A percentile compares a stretch with the other conserved stretches of the same genome.
Evolutionary conservation across 768 basidiomycete species (phyloP).

Genomic region (Suillus lakei): DNA sequence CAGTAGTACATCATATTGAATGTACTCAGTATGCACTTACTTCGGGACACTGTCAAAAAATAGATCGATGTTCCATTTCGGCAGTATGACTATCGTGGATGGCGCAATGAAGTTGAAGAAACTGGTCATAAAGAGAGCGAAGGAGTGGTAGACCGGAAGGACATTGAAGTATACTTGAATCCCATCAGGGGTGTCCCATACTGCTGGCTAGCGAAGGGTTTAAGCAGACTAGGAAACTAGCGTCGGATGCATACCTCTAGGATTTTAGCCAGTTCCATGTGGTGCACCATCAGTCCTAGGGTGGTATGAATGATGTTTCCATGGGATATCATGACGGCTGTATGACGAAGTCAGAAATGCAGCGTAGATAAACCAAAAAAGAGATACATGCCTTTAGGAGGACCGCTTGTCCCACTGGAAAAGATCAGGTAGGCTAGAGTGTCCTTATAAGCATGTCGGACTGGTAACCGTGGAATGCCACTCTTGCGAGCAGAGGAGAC

Average conservation of each 20-base stretch:
- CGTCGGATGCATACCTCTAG: slow-evolving; percentile 32
- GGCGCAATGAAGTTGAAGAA: slow-evolving; percentile 51
- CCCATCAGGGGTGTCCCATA: slow-evolving; percentile 41
- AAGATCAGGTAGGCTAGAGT: slow-evolving; percentile 68
- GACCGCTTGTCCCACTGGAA: slow-evolving; percentile 72
- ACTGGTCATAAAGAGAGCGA: slow-evolving; percentile 51
- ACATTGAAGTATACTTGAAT: slow-evolving; percentile 52
- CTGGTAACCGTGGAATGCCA: slow-evolving; percentile 39
- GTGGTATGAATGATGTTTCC: slow-evolving; percentile 53
- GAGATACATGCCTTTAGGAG: slow-evolving; percentile 58
- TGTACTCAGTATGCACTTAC: slow-evolving; percentile 35
- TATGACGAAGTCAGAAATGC: background rate
- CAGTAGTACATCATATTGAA: background rate
- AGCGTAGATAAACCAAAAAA: background rate
- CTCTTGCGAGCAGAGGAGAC: slow-evolving; percentile 41
- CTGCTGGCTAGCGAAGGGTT: slow-evolving; percentile 44
- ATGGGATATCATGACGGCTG: slow-evolving; percentile 70
- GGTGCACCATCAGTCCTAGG: slow-evolving; percentile 37
- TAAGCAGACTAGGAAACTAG: slow-evolving; percentile 44
- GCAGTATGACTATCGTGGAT: slow-evolving; percentile 51
- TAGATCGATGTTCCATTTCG: slow-evolving; percentile 55
- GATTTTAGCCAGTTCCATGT: slow-evolving; percentile 31
- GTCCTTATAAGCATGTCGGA: slow-evolving; percentile 48
- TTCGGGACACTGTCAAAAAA: slow-evolving; percentile 55
- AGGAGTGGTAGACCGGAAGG: slow-evolving; percentile 66